These are phyloP conservation scores for Gracilaria domingensis DNA, from an alignment of 23 red algal species.

Conservation along the genomic window DNA sequence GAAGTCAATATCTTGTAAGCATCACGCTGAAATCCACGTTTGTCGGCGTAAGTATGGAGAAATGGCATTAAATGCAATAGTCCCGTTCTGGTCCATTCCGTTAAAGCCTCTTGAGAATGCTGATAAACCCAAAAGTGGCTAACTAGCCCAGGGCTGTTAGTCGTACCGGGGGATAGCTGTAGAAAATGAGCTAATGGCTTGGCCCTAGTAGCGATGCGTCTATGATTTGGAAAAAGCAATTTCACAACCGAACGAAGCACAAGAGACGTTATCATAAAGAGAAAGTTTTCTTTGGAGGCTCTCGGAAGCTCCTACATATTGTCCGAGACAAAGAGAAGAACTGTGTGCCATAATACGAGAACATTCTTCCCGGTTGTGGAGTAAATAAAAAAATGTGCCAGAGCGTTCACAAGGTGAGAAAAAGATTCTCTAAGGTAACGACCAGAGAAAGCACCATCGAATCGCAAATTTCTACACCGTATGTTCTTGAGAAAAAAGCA, in stretches of 20 bases:
- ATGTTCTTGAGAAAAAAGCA: slow-evolving; percentile 18
- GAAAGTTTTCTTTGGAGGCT: not conserved
- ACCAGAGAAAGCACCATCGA: slow-evolving; percentile 19
- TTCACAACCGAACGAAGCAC: not conserved
- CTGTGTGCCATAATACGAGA: no score
- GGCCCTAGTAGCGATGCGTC: not conserved
- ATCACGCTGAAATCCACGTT: not conserved
- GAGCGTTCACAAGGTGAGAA: not conserved
- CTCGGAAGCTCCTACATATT: not conserved
- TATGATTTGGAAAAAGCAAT: not conserved
- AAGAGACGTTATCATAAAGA: no score
- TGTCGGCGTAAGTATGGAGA: not conserved
- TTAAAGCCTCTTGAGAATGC: not conserved
- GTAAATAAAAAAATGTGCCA: not conserved
- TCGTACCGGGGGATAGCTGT: not conserved
- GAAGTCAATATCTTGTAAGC: not conserved
- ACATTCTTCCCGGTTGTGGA: not conserved
- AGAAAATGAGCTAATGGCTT: not conserved
- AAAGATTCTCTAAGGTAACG: not conserved
- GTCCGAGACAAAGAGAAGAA: not conserved
- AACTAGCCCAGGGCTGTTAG: not conserved
- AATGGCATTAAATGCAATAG: not conserved
- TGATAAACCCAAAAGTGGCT: not conserved
- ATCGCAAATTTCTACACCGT: not conserved
- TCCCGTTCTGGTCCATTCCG: not conserved